Percentiles rank a stretch among this genome's conserved stretches.
These are phyloP conservation scores for Escovopsis weberi DNA, from an alignment of 2,329 filamentous ascomycete species.

Conservation along the genomic window DNA sequence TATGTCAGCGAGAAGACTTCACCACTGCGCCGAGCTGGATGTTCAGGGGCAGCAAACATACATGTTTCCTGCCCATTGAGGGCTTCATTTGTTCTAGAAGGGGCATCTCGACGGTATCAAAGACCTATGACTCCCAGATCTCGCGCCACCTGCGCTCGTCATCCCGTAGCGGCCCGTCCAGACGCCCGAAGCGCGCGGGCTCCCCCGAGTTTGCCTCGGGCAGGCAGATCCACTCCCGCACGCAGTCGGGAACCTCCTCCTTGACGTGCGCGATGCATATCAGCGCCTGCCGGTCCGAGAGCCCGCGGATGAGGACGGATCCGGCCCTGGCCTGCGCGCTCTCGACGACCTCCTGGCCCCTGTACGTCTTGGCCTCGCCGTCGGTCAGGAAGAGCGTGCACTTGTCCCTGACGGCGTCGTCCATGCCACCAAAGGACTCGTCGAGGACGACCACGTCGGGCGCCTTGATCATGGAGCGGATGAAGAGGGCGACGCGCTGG, in stretches of 20 bases:
- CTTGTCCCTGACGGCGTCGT: slow-evolving; percentile 67
- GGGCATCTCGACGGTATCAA: too few relatives aligned
- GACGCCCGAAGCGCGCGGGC: slow-evolving; percentile 47
- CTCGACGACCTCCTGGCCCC: slow-evolving; percentile 25
- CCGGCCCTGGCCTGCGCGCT: slow-evolving; percentile 25
- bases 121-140: slow-evolving; percentile 42
- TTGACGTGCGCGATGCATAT: slow-evolving; percentile 85
- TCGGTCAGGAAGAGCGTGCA: slow-evolving; percentile 66
- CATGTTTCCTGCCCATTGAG: too few relatives aligned
- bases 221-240: slow-evolving; percentile 75
- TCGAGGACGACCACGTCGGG: slow-evolving; percentile 75
- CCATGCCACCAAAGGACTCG: slow-evolving; percentile 79
- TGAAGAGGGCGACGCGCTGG: slow-evolving; percentile 73
- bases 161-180: slow-evolving; percentile 45
- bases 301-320: slow-evolving; percentile 40
- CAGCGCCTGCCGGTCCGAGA: slow-evolving; percentile 61
- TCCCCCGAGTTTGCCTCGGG: slow-evolving; percentile 55
- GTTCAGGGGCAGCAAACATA: too few relatives aligned
- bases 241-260: slow-evolving; percentile 75
- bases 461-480: slow-evolving; percentile 66
- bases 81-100: too few relatives aligned
- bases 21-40: too few relatives aligned
- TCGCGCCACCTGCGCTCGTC: slow-evolving; percentile 46
- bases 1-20: too few relatives aligned
- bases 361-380: slow-evolving; percentile 37